A percentile compares a stretch with the other conserved stretches of the same genome.
Evolutionary conservation across 129 eudicot genomes (phyloP).

Genomic region (Flaveria bidentis): DNA sequence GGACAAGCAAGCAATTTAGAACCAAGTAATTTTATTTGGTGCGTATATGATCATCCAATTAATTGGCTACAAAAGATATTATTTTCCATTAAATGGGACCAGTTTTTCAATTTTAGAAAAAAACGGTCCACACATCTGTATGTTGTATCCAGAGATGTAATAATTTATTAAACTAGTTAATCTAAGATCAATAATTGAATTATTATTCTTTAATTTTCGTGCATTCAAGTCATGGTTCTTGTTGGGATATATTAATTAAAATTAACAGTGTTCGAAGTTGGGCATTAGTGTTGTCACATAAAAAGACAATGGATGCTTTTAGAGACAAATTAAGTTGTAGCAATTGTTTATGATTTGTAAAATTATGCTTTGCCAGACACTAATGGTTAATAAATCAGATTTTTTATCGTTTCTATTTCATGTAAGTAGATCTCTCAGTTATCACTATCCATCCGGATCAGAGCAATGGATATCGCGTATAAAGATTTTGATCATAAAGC

Average conservation of each 20-base stretch:
- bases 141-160: background rate
- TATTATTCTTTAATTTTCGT: background rate
- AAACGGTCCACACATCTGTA: slow-evolving; percentile 10
- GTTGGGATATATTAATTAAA: background rate
- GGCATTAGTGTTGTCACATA: background rate
- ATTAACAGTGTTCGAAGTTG: background rate
- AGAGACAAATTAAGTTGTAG: background rate
- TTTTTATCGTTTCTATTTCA: no score
- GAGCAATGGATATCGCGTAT: no score
- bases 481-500: no score
- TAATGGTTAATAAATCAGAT: no score
- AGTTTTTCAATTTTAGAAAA: background rate
- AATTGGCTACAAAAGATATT: background rate
- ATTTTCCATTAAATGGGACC: slow-evolving; percentile 16
- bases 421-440: no score
- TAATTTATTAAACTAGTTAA: background rate
- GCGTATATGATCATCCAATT: background rate
- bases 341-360: background rate
- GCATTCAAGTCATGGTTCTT: background rate
- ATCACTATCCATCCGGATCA: no score
- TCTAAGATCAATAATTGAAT: background rate
- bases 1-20: slow-evolving; percentile 26
- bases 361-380: background rate
- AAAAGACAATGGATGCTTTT: background rate
- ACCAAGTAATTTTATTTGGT: slow-evolving; percentile 22